These are phyloP conservation scores for Pythium brachiatum DNA, from an alignment of 352 stramenopile genomes.

Conservation along the genomic window DNA sequence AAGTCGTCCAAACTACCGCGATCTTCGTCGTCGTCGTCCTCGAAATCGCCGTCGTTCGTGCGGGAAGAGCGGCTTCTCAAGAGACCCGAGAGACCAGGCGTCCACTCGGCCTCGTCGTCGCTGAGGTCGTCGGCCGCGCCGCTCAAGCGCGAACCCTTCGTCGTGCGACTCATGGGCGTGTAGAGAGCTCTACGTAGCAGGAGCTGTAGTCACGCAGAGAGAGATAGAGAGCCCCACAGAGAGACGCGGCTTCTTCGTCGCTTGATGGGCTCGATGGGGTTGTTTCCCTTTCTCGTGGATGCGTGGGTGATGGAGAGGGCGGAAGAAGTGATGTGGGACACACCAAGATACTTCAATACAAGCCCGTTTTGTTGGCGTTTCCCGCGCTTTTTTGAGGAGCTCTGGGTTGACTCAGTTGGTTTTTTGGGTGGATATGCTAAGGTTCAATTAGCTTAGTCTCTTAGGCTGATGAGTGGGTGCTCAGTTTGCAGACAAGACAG, in stretches of 20 bases:
- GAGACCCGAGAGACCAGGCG: slow-evolving; percentile 20
- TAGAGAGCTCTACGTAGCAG: not conserved
- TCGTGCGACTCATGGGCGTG: not conserved
- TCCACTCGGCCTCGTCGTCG: slow-evolving; percentile 43
- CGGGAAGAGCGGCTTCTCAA: not conserved
- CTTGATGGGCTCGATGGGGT: not conserved
- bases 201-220: not conserved
- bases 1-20: slow-evolving; percentile 7
- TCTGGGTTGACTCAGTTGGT: slow-evolving; percentile 1
- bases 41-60: slow-evolving; percentile 10
- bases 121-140: not conserved
- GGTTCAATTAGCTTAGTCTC: slow-evolving; percentile 9
- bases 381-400: slow-evolving; percentile 12
- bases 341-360: slow-evolving; percentile 14
- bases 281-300: not conserved
- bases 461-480: too few species aligned
- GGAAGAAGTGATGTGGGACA: slow-evolving; percentile 8
- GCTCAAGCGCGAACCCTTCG: not conserved
- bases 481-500: not conserved
- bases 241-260: not conserved
- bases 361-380: not conserved
- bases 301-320: not conserved
- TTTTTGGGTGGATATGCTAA: slow-evolving; percentile 9
- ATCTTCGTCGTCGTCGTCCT: slow-evolving; percentile 19
- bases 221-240: not conserved